Evolutionary conservation across 1,139 yeast species (phyloP).

Genomic region (Lodderomyces orthopsilosis): DNA sequence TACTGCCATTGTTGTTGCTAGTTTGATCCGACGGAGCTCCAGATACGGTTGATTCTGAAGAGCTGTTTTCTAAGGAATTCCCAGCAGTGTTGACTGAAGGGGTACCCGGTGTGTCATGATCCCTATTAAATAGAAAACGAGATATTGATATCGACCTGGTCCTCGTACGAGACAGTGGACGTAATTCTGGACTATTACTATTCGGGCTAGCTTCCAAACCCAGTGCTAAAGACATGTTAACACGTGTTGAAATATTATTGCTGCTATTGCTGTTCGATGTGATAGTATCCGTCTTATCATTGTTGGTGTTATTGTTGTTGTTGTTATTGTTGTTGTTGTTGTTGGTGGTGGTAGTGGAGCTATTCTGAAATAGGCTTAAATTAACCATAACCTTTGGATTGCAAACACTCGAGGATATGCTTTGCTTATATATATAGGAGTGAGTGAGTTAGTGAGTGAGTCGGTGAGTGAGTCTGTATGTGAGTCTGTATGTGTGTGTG

Average conservation of each 20-base stretch:
- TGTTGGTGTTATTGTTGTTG: background rate
- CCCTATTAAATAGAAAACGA: conserved; percentile 18
- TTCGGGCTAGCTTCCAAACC: background rate
- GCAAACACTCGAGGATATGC: no score
- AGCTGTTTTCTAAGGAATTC: conserved; percentile 1
- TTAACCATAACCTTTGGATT: background rate
- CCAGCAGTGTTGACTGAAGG: background rate
- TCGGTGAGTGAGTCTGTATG: background rate
- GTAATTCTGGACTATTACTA: conserved; percentile 4
- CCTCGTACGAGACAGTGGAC: conserved; percentile 14
- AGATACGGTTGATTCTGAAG: conserved; percentile 13
- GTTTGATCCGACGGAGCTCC: background rate
- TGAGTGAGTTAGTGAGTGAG: no score
- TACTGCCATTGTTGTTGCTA: conserved; percentile 2
- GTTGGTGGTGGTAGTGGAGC: background rate
- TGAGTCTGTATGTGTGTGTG: no score
- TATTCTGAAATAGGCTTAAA: background rate
- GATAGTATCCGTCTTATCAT: background rate
- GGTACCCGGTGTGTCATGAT: conserved; percentile 5
- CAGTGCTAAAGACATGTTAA: background rate
- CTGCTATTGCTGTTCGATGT: background rate
- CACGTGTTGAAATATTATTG: background rate
- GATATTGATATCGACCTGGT: conserved; percentile 21
- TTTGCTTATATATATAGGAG: no score
- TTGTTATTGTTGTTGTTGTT: conserved; percentile 1